Conservation (phyloP, 2,329 filamentous ascomycete species). For the Iodosphaeria phyllophila region DNA sequence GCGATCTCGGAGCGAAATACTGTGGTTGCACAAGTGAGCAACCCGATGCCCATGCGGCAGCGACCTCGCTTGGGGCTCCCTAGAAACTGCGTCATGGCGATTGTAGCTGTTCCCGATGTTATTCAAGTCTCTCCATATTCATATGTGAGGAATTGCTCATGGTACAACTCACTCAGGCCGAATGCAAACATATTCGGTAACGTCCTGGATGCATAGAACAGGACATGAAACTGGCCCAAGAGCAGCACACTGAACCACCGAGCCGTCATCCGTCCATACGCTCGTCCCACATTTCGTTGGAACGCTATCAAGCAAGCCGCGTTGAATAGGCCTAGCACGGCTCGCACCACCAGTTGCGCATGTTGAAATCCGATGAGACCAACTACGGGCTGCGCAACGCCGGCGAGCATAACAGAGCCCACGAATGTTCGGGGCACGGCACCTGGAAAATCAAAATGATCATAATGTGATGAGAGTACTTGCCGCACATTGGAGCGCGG, state of each 20-base stretch:
- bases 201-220: conserved; percentile 83
- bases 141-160: neutral
- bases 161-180: conserved; percentile 45
- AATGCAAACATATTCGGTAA: conserved; percentile 97
- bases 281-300: conserved; percentile 38
- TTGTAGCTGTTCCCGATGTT: conserved; percentile 32
- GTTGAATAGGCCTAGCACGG: conserved; percentile 63
- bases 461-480: conserved; percentile 48
- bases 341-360: conserved; percentile 48
- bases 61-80: conserved; percentile 20
- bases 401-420: conserved; percentile 60
- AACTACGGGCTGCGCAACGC: conserved; percentile 48
- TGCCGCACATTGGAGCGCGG: conserved; percentile 35
- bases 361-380: conserved; percentile 33
- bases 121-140: conserved; percentile 1
- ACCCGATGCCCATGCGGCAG: conserved; percentile 46
- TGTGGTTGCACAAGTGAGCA: conserved; percentile 63
- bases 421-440: conserved; percentile 84
- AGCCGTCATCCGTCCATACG: conserved; percentile 49
- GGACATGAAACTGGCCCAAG: conserved; percentile 73
- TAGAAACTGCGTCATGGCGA: conserved; percentile 35
- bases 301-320: conserved; percentile 49
- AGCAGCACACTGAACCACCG: conserved; percentile 70
- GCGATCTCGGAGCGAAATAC: conserved; percentile 85
- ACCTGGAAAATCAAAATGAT: conserved; percentile 81